Percentiles rank a stretch among this genome's conserved stretches.
These are phyloP conservation scores for Solanum acaule DNA, from an alignment of 257 asterid genomes.

Conservation along the genomic window DNA sequence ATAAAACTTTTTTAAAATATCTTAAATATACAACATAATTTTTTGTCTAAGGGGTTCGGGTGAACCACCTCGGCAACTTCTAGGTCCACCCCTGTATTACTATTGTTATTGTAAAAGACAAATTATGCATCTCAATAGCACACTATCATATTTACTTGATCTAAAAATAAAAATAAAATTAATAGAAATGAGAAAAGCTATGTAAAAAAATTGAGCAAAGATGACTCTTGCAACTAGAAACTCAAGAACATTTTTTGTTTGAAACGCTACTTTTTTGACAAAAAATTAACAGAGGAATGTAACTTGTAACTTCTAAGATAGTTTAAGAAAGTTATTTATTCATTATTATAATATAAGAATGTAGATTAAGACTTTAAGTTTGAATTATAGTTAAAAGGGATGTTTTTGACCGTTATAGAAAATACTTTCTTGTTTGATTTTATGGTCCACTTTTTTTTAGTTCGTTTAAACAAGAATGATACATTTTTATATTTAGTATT, in stretches of 20 bases:
- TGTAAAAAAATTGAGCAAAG: not conserved
- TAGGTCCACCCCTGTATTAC: too few relatives aligned
- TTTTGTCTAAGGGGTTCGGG: too few relatives aligned
- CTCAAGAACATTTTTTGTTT: not conserved
- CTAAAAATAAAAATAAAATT: not conserved
- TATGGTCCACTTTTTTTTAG: not conserved
- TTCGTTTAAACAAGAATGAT: not conserved
- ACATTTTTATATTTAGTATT: too few relatives aligned
- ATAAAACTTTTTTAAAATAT: too few relatives aligned
- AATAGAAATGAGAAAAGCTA: not conserved
- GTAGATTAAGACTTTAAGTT: not conserved
- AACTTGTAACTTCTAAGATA: not conserved
- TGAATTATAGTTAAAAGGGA: too few relatives aligned
- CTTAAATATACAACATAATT: too few relatives aligned
- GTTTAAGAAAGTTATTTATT: not conserved
- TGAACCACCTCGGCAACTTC: too few relatives aligned
- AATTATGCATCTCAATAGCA: too few relatives aligned
- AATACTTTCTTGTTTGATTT: too few relatives aligned
- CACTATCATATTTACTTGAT: not conserved
- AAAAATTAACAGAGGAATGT: not conserved
- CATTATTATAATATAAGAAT: not conserved
- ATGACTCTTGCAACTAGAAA: too few relatives aligned
- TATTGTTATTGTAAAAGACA: not conserved
- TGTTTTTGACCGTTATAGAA: too few relatives aligned
- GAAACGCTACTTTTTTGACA: not conserved